Percentiles rank a stretch among this genome's conserved stretches.
phyloP scores from a whole-genome alignment of 768 basidiomycete species.

The Sarcodon aspratus region DNA sequence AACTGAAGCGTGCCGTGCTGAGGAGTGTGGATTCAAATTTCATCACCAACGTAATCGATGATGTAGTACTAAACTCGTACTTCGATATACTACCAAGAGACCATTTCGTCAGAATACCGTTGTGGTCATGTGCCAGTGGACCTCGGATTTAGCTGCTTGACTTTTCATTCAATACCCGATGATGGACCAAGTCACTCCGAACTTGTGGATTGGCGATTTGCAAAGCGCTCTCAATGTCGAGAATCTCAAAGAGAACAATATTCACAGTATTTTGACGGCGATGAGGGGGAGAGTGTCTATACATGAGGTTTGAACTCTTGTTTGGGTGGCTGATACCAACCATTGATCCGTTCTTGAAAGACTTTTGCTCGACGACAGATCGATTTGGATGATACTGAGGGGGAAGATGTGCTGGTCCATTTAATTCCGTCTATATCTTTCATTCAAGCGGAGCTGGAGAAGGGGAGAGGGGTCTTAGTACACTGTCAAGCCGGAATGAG shows the following conservation, averaged over 20 bases:
- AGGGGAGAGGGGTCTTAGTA: slow-evolving; percentile 68
- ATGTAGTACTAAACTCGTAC: too few species aligned
- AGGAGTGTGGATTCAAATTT: too few species aligned
- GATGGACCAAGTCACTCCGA: slow-evolving; percentile 74
- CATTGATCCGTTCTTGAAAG: slow-evolving; percentile 25
- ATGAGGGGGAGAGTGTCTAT: slow-evolving; percentile 62
- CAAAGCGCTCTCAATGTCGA: slow-evolving; percentile 54
- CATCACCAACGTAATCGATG: too few species aligned
- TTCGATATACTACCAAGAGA: too few species aligned
- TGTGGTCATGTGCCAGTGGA: slow-evolving; percentile 2
- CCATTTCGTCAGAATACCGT: too few species aligned
- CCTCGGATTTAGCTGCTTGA: neutral
- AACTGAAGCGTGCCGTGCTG: too few species aligned
- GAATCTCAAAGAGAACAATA: slow-evolving; percentile 54
- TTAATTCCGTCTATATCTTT: slow-evolving; percentile 73
- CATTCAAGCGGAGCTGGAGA: slow-evolving; percentile 69
- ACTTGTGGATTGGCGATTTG: slow-evolving; percentile 81
- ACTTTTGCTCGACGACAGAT: slow-evolving; percentile 75
- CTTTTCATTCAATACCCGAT: slow-evolving; percentile 1
- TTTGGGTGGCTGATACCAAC: neutral
- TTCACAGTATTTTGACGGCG: slow-evolving; percentile 62
- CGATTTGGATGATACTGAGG: slow-evolving; percentile 62
- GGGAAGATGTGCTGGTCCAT: slow-evolving; percentile 70
- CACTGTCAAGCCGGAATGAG: slow-evolving; percentile 90
- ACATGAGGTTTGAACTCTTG: slow-evolving; percentile 36